Base-by-base conservation (phyloP, 2,329 filamentous ascomycete species). In the Dryadomyces quercus-mongolicae region DNA sequence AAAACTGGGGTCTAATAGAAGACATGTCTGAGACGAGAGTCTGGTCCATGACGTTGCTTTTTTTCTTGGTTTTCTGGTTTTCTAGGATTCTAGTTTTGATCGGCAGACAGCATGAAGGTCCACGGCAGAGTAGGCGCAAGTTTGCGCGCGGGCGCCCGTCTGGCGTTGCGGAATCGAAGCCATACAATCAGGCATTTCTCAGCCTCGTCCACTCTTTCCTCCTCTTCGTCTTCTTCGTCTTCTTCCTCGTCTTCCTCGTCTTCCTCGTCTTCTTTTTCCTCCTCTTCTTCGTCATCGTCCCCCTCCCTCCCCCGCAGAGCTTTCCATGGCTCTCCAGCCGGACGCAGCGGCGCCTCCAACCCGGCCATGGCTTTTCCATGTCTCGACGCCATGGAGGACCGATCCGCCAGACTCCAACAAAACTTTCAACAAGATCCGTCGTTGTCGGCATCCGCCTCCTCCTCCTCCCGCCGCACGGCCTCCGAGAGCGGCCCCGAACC, bases 341-440 rank as follows among this genome's bases (percentile, higher is more conserved):
- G 56, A 5, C 61, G 63, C 53, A 65, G 67, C 58, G 70, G 70
- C 38, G 77, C 81, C 1, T 88, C 86, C 4, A 95, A 95, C 65
- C 88, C 89, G 3, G 85, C 89, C 60, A 86, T 95, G 76, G 83
- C 86, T 0, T 95, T 95, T 62, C 90, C 90, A 3, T 95, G 90
- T 65, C 84, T 95, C 48, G 90, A 95, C 65, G 88, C 86, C 2
- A 75, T 91, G 55, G 90, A 95, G 64, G 80, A 78, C 40, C 84
- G 85, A 58, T 88, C 92, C 0, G 86, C 86, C 5, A 85, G 75
- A 10, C 82, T 97, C 49, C 79, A 80, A 60, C n/a, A 40, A n/a
- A n/a, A 18, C 13, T 9, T 21, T 12, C 34, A 34, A 13, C 9
- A 15, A 52, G 8, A 16, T 2, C 5, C 44, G 36, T 6, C 51